Evolutionary conservation across 345 rosid species (phyloP), one percentile per base, ranked within the genome.

Genomic region (Euclidium syriacum): DNA sequence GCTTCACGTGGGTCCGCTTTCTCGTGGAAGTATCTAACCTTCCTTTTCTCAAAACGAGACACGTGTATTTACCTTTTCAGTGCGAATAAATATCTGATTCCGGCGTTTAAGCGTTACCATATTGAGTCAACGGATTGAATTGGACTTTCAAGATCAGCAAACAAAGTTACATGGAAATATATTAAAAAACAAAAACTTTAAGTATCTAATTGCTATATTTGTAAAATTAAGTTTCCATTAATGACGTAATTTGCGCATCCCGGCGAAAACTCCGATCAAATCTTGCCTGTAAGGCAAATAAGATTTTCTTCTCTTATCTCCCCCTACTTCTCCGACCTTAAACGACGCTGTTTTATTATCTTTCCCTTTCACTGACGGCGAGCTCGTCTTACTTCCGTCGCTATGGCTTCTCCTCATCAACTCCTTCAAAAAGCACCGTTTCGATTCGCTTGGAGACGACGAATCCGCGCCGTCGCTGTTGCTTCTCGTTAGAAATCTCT

Each of bases 381-480:
- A 30, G 51, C 16, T 50, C 6, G 48, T 36, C 41, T 48, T 30
- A 17, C 38, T 34, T 15, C 14, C 26, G 33, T 24, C 34, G 52
- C 61, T 42, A 14, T 52, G 48, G 52, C 60, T 64, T 36, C 41
- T 64, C 33, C 32, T 6, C 25, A 26, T 14, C 0, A 64, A 11
- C 15, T 52, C 51, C 50, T 27, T 64, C 0, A 64, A 51, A 36
- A 5, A 10, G 12, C 56, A 62, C 25, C 36, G 36, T 35, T 62
- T 62, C 8, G 67, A 48, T 33, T 27, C 64, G 25, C 9, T 27
- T 55, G 16, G n/a, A 14, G 72, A 36, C 19, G 81, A 80, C 19
- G 81, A 80, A 4, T 71, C 79, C 64, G 82, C 79, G 6, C 90
- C 78, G 34, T 80, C 86, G 72, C 90, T 88, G 24, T 77, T 75